Conservation (phyloP, 2,329 filamentous ascomycete genomes). For the Furcasterigmium sp. region DNA sequence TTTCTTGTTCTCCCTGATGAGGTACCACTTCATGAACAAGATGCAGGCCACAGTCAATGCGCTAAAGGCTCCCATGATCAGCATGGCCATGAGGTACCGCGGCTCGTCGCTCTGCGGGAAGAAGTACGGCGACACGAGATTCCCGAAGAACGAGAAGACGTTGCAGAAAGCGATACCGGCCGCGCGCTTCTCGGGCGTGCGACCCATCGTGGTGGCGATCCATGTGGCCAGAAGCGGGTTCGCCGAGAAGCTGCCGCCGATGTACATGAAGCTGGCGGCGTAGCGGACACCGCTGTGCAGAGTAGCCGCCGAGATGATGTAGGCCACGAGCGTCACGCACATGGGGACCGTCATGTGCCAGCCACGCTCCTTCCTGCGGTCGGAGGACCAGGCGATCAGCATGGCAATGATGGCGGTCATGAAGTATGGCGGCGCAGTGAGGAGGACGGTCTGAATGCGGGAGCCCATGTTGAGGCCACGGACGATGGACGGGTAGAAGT, state of each 20-base stretch:
- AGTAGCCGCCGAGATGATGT: constrained; percentile 55
- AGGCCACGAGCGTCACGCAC: constrained; percentile 44
- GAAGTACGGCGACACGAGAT: constrained; percentile 40
- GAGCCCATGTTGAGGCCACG: constrained; percentile 22
- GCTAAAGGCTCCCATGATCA: constrained; percentile 13
- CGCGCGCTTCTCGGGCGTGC: constrained; percentile 38
- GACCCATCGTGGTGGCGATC: constrained; percentile 32
- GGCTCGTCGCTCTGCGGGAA: constrained; percentile 34
- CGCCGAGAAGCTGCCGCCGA: constrained; percentile 19
- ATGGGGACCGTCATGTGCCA: constrained; percentile 13
- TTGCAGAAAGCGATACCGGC: constrained; percentile 37
- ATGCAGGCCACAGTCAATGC: constrained; percentile 18
- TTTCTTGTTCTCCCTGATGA: neutral
- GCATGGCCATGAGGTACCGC: constrained; percentile 26
- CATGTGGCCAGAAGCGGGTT: constrained; percentile 34
- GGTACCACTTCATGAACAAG: neutral
- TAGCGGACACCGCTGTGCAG: constrained; percentile 40
- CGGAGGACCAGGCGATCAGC: constrained; percentile 33
- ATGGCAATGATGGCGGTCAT: constrained; percentile 36
- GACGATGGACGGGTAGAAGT: constrained; percentile 24
- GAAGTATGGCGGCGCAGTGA: constrained; percentile 42
- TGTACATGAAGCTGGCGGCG: constrained; percentile 28
- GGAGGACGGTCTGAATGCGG: constrained; percentile 33
- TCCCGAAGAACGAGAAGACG: constrained; percentile 34
- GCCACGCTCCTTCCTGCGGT: constrained; percentile 16